These are phyloP conservation scores for Euphorbia peplus DNA, from an alignment of 345 rosid genomes.

Conservation along the genomic window DNA sequence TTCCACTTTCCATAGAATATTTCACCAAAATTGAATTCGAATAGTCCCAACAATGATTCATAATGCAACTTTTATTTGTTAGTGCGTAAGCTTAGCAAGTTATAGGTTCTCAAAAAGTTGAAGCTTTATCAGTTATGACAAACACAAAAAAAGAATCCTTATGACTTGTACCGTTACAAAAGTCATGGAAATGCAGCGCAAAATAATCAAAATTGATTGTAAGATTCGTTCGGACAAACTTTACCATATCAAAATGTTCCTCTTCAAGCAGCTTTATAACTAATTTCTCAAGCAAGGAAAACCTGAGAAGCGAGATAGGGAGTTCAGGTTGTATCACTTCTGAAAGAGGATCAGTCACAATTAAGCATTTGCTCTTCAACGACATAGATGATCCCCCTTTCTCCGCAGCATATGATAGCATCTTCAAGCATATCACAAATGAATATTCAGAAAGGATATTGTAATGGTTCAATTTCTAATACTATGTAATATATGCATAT, in stretches of 20 bases:
- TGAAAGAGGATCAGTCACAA: neutral
- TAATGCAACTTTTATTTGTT: neutral
- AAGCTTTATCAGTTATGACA: too few relatives aligned
- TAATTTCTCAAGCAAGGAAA: neutral
- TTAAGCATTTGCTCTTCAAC: neutral
- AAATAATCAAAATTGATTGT: neutral
- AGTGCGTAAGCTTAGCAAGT: too few relatives aligned
- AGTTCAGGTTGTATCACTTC: too few relatives aligned
- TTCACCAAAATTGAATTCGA: neutral
- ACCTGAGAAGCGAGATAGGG: too few relatives aligned
- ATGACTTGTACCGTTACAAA: neutral
- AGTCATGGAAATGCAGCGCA: neutral
- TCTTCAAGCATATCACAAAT: too few relatives aligned
- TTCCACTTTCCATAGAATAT: too few relatives aligned
- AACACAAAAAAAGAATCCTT: too few relatives aligned
- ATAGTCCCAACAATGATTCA: neutral
- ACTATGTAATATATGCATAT: too few relatives aligned
- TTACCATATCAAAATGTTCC: neutral
- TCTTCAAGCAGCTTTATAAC: too few relatives aligned
- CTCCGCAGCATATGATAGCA: too few relatives aligned
- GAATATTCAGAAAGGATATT: neutral
- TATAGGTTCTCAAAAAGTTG: too few relatives aligned
- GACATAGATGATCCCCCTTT: neutral
- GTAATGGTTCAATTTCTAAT: neutral
- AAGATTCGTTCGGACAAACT: neutral